Evolutionary conservation across 2,329 filamentous ascomycete genomes (phyloP).

Genomic region (Fusarium devonianum): DNA sequence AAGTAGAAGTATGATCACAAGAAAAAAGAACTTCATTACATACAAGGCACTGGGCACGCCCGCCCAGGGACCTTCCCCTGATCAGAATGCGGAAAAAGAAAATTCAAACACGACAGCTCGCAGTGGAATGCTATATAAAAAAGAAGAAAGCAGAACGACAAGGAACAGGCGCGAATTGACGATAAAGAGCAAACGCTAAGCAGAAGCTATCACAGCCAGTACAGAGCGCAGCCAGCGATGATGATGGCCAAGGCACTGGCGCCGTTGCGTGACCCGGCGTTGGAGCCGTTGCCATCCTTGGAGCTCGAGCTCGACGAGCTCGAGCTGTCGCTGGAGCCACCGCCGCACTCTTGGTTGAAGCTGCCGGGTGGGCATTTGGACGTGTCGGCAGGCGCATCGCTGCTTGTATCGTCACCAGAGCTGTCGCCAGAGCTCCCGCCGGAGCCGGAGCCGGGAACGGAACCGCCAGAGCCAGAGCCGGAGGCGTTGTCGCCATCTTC

Average conservation of each 20-base stretch:
- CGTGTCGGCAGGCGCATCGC: conserved; percentile 33
- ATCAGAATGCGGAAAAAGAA: conserved; percentile 26
- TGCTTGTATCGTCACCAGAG: conserved; percentile 27
- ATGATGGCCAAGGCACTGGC: conserved; percentile 49
- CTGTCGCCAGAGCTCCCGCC: conserved; percentile 27
- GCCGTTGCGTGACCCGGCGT: conserved; percentile 43
- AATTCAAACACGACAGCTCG: too few species aligned
- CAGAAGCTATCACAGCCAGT: conserved; percentile 43
- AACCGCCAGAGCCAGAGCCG: conserved; percentile 18
- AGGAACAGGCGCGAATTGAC: conserved; percentile 6
- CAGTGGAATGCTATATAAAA: conserved; percentile 32
- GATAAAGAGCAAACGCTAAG: background rate
- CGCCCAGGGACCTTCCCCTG: conserved; percentile 21
- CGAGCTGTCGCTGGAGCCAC: conserved; percentile 42
- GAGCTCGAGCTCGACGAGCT: conserved; percentile 32
- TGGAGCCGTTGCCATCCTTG: conserved; percentile 45
- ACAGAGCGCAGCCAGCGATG: conserved; percentile 47
- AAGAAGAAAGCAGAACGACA: conserved; percentile 5
- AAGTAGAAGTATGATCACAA: conserved; percentile 34
- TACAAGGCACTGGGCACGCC: conserved; percentile 33
- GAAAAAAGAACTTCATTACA: conserved; percentile 33
- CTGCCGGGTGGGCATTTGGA: conserved; percentile 47
- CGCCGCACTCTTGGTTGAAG: conserved; percentile 53
- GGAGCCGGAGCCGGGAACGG: background rate
- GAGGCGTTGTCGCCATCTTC: conserved; percentile 33